Conservation (phyloP, 805 yeast genomes). For the Phaffomyces thermotolerans region DNA sequence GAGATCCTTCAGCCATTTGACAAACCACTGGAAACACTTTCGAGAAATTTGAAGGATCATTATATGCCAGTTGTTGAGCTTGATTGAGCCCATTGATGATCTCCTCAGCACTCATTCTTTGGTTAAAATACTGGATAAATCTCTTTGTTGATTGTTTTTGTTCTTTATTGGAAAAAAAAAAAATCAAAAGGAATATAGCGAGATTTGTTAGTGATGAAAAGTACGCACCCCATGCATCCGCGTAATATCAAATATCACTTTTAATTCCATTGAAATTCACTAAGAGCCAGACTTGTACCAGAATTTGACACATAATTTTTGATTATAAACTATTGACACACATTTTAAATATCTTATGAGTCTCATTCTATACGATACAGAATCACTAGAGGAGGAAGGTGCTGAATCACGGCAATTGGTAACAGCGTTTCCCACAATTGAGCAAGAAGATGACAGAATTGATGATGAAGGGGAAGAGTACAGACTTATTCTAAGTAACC, state of each 20-base stretch:
- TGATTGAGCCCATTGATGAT: slow-evolving; percentile 10
- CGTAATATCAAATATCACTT: too few species aligned
- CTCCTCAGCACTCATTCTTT: slow-evolving; percentile 8
- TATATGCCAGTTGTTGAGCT: slow-evolving; percentile 10
- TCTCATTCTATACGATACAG: slow-evolving; percentile 1
- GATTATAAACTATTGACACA: background rate
- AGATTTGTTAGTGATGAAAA: background rate
- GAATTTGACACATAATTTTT: too few species aligned
- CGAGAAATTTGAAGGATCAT: slow-evolving; percentile 13
- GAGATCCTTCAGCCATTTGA: slow-evolving; percentile 10
- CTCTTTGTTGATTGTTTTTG: background rate
- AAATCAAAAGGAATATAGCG: background rate
- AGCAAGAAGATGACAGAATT: too few species aligned
- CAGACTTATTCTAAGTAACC: slow-evolving; percentile 1
- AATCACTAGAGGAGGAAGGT: background rate
- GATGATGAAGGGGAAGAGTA: background rate
- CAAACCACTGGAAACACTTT: slow-evolving; percentile 13
- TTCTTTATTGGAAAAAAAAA: background rate
- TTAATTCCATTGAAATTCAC: too few species aligned
- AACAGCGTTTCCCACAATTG: background rate
- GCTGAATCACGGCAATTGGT: background rate
- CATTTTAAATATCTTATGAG: background rate
- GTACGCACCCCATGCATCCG: background rate
- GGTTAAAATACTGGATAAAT: background rate
- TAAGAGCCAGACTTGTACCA: too few species aligned